These are phyloP conservation scores for Claviceps monticola DNA, from an alignment of 2,329 filamentous ascomycete genomes.

Conservation along the genomic window DNA sequence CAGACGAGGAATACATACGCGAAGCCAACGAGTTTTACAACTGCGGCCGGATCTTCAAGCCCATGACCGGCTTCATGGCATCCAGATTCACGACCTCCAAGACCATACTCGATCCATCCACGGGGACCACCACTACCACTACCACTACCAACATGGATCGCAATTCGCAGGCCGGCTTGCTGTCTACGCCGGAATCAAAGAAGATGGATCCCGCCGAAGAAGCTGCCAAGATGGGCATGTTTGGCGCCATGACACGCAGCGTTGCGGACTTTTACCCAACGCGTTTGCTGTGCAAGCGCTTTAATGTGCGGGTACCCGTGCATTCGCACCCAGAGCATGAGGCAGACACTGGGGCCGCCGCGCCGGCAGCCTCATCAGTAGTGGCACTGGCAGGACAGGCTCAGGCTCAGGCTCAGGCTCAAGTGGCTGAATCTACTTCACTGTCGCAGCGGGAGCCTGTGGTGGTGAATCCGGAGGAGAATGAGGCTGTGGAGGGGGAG, in stretches of 20 bases:
- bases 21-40: constrained; percentile 65
- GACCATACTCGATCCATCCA: constrained; percentile 21
- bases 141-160: constrained; percentile 5
- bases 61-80: constrained; percentile 84
- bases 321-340: constrained; percentile 44
- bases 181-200: constrained; percentile 21
- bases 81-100: constrained; percentile 74
- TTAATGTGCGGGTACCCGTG: constrained; percentile 69
- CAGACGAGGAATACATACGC: constrained; percentile 60
- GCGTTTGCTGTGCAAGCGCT: constrained; percentile 81
- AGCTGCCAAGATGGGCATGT: constrained; percentile 85
- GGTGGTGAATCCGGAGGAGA: constrained; percentile 56
- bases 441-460: neutral
- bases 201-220: constrained; percentile 60
- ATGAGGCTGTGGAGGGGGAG: constrained; percentile 51
- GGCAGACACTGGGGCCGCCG: constrained; percentile 15
- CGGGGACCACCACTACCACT: neutral
- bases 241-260: constrained; percentile 71
- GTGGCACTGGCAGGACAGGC: neutral
- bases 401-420: too few species aligned
- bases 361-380: too few species aligned
- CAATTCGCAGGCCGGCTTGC: constrained; percentile 10
- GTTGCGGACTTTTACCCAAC: constrained; percentile 63
- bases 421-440: neutral
- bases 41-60: constrained; percentile 65